These are phyloP conservation scores for Pichia sp. DNA, from an alignment of 1,139 yeast species.

Conservation along the genomic window DNA sequence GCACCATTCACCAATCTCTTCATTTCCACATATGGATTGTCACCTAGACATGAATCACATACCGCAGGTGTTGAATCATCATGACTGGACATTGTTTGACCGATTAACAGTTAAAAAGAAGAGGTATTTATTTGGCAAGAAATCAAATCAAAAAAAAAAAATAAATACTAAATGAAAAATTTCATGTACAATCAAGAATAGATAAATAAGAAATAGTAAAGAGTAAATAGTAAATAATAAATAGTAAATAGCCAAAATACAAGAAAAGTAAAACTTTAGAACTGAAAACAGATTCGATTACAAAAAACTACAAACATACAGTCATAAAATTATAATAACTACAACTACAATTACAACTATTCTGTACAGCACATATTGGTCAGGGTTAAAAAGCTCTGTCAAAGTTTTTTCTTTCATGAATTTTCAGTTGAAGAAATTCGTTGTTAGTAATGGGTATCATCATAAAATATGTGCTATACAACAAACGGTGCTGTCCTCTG, in stretches of 20 bases:
- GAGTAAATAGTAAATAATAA: too few species aligned
- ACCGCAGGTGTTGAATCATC: slow-evolving; percentile 43
- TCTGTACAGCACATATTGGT: slow-evolving; percentile 15
- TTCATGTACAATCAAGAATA: too few species aligned
- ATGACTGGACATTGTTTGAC: not conserved
- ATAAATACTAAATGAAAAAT: not conserved
- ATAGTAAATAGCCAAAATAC: too few species aligned
- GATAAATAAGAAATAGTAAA: too few species aligned
- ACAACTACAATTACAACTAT: too few species aligned
- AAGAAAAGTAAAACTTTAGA: too few species aligned
- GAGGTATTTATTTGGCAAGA: not conserved
- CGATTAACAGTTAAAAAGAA: not conserved
- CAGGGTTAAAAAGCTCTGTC: slow-evolving; percentile 72
- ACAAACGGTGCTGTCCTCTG: not conserved
- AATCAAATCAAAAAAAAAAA: not conserved
- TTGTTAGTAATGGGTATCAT: slow-evolving; percentile 25
- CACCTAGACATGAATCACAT: slow-evolving; percentile 70
- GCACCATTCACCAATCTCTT: slow-evolving; percentile 67
- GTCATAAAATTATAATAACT: too few species aligned
- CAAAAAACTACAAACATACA: not conserved
- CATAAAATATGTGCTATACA: slow-evolving; percentile 13
- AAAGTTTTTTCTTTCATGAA: slow-evolving; percentile 47
- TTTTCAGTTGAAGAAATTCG: slow-evolving; percentile 66
- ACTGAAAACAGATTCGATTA: too few species aligned
- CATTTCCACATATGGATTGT: slow-evolving; percentile 60